Base-by-base conservation (phyloP, 2,329 filamentous ascomycete species). In the Fusarium sp. region DNA sequence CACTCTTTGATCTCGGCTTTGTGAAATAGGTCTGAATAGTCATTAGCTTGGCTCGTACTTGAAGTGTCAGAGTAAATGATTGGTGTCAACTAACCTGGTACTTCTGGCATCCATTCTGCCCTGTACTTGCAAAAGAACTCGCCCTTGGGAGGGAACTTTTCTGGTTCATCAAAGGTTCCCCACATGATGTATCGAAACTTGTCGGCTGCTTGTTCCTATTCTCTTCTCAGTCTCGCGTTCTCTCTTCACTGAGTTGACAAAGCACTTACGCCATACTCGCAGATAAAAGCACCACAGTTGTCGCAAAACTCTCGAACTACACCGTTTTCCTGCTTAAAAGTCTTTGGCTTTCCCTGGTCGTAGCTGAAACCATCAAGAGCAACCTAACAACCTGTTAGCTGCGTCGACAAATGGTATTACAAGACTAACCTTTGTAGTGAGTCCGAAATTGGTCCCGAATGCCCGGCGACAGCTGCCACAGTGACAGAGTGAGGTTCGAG, bases 101-200 rank as follows among this genome's bases (percentile, higher is more conserved):
- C 33, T 38, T 70, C 60, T 11, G 68, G 67, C 67, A 71, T 86
- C 85, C 85, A 88, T 2, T 68, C 74, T 7, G 80, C 77, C 58
- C 83, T 76, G 39, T 78, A 73, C 53, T 79, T 84, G 72, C 84
- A 86, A 67, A 86, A 88, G 76, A 87, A 87, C 65, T 87, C 85
- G 0, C 84, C 85, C 69, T 86, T 87, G 0, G 85, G 85, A 7
- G 84, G 82, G 11, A 87, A 73, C 51, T 75, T 78, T 15, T 84
- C 82, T 0, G 82, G 82, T 21, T 85, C 78, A 57, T 87, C 84
- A 6, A 88, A 74, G 0, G 84, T 84, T 2, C 85, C 85, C 74
- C 80, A 82, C 64, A 82, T 76, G 28, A 83, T 69, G 50, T 82
- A 83, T n/a, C 78, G 76, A 56, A 81, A 81, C 67, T 78, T 78